Evolutionary conservation across 805 yeast genomes (phyloP).

Genomic region (Candida ovalis): DNA sequence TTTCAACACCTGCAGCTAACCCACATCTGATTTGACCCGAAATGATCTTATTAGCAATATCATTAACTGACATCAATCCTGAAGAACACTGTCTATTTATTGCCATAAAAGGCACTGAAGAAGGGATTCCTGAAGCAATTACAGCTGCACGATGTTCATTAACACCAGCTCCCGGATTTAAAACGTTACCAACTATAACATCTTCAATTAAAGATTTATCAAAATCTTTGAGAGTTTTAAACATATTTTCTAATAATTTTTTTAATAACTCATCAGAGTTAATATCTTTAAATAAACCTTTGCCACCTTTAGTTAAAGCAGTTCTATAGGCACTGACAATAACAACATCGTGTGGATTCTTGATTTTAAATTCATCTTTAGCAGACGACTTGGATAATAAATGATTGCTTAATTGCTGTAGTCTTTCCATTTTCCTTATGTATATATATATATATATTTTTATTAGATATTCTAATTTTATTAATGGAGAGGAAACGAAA

Average conservation of each 20-base stretch:
- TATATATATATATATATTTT: too few relatives aligned
- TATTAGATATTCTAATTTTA: neutral
- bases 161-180: slow-evolving; percentile 92
- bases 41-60: slow-evolving; percentile 82
- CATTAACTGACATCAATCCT: slow-evolving; percentile 86
- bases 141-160: slow-evolving; percentile 91
- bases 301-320: slow-evolving; percentile 82
- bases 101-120: slow-evolving; percentile 73
- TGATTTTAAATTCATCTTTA: slow-evolving; percentile 27
- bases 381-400: slow-evolving; percentile 19
- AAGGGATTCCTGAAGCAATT: slow-evolving; percentile 87
- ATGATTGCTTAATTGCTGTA: slow-evolving; percentile 33
- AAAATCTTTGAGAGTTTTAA: slow-evolving; percentile 47
- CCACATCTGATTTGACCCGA: slow-evolving; percentile 90
- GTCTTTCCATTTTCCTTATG: slow-evolving; percentile 36
- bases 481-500: neutral
- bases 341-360: slow-evolving; percentile 85
- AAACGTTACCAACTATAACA: slow-evolving; percentile 85
- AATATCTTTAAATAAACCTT: slow-evolving; percentile 80
- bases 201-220: slow-evolving; percentile 65
- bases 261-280: slow-evolving; percentile 75
- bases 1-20: slow-evolving; percentile 88
- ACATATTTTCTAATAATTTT: slow-evolving; percentile 58
- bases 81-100: slow-evolving; percentile 94
- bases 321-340: slow-evolving; percentile 89